These are phyloP conservation scores for Exophiala dermatitidis DNA, from an alignment of 2,329 filamentous ascomycete genomes.

Conservation along the genomic window DNA sequence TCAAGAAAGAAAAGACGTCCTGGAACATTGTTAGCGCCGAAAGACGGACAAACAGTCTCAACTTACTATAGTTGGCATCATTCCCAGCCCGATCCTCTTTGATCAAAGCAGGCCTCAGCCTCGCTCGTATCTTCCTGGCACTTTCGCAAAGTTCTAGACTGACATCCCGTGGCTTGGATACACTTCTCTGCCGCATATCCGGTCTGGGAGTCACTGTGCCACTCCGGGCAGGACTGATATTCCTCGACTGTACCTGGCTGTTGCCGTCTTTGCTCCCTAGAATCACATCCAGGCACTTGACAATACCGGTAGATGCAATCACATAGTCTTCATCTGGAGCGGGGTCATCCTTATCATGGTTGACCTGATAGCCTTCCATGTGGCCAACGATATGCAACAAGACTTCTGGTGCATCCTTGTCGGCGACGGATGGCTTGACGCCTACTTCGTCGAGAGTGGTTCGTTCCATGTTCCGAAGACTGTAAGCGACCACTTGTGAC, in stretches of 20 bases:
- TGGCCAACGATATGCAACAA: conserved; percentile 80
- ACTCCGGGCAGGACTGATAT: conserved; percentile 41
- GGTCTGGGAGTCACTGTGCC: conserved; percentile 49
- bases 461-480: conserved; percentile 80
- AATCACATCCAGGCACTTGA: conserved; percentile 87
- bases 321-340: conserved; percentile 91
- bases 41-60: neutral
- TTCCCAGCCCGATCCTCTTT: conserved; percentile 65
- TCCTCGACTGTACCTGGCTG: conserved; percentile 32
- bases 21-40: conserved; percentile 33
- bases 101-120: conserved; percentile 74
- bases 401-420: conserved; percentile 68
- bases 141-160: conserved; percentile 81
- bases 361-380: conserved; percentile 45
- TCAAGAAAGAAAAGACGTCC: conserved; percentile 79
- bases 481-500: conserved; percentile 92
- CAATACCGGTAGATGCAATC: conserved; percentile 88
- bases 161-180: conserved; percentile 76
- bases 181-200: conserved; percentile 41
- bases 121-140: conserved; percentile 76
- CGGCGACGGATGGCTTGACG: conserved; percentile 39
- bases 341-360: conserved; percentile 56
- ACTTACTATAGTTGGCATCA: conserved; percentile 70
- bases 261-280: conserved; percentile 66
- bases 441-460: conserved; percentile 58